Base-by-base conservation (phyloP, 257 asterid genomes). In the Linaria vulgaris region DNA sequence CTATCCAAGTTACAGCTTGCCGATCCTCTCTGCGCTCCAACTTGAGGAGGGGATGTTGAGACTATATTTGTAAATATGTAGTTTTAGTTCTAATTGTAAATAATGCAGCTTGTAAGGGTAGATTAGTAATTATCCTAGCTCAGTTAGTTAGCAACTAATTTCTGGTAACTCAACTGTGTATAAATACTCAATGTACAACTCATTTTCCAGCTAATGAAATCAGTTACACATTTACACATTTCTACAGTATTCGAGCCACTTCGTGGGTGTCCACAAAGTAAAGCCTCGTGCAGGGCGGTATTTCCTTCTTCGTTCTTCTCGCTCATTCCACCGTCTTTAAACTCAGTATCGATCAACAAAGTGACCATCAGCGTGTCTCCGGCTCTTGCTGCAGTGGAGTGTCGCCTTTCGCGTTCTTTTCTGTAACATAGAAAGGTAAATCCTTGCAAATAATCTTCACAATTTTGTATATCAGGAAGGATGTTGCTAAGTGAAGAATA, bases 401-500 rank as follows among this genome's bases (percentile, higher is more conserved):
- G 38, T 79, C 81, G 11, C 83, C 85, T 72, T 62, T 72, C 15
- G 76, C 83, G 70, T 82, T 72, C 67, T 72, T 82, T 30, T 72
- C 83, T 5, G 79, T 61, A 62, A 74, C 74, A 30, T 66, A 65
- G 76, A 59, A 68, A 9, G 85, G 81, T 15, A 82, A 70, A 69
- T 82, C 88, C 82, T 76, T 72, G 74, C 88, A 79, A 9, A 77
- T 56, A 31, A 79, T 70, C 49, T 82, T 82, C 15, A 74, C 85
- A 21, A 82, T 77, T 55, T 82, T 83, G 19, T 79, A 62, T 31
- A 73, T 76, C 1, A 68, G 72, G 47, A 50, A 72, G 75, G 71
- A 58, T 23, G 85, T 67, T 43, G 88, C 83, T 43, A 79, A 55
- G 59, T 82, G 88, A 62, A 82, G 78, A 38, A 82, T 69, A 6